Conservation (phyloP, 78 protist genomes). For the Acrasis kona region DNA sequence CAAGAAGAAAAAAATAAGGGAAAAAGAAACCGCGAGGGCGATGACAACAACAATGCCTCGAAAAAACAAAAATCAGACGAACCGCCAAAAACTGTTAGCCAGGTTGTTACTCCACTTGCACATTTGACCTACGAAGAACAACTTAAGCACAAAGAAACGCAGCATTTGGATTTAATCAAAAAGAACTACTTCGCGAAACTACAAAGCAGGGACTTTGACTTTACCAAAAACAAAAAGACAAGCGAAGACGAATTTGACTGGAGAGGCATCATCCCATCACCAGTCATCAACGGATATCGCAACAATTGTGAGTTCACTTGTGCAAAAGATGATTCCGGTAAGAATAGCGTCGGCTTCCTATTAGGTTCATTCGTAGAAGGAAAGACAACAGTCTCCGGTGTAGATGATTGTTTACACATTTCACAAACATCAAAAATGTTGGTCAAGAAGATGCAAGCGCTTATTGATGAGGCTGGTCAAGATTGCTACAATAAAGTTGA, state of each 20-base stretch:
- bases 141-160: not conserved
- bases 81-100: not conserved
- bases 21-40: not conserved
- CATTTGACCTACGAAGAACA: not conserved
- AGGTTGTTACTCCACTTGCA: not conserved
- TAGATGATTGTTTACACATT: not conserved
- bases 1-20: not conserved
- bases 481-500: not conserved
- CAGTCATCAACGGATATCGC: slow-evolving; percentile 22
- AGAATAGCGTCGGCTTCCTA: not conserved
- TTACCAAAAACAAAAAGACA: too few species aligned
- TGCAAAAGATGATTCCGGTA: not conserved
- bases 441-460: not conserved
- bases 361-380: not conserved
- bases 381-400: not conserved
- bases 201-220: too few species aligned
- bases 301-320: slow-evolving; percentile 40
- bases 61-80: not conserved
- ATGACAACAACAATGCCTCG: not conserved
- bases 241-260: not conserved
- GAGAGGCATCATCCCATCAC: slow-evolving; percentile 7
- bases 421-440: not conserved
- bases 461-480: not conserved
- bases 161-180: not conserved
- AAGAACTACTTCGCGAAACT: too few species aligned